Evolutionary conservation across 2,329 filamentous ascomycete species (phyloP).

Genomic region (Lasiodiplodia hormozganensis): DNA sequence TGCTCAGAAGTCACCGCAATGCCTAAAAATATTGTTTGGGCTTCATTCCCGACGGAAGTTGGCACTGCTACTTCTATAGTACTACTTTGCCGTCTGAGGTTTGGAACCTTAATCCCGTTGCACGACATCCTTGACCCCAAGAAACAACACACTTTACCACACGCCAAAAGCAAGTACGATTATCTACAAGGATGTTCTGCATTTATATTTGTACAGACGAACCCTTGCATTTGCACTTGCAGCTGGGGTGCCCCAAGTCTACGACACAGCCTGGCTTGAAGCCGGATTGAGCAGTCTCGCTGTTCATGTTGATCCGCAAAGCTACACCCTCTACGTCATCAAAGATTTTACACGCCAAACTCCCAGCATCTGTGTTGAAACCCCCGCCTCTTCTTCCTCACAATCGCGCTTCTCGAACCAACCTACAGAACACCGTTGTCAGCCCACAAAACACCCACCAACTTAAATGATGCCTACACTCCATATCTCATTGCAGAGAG

Average conservation of each 20-base stretch:
- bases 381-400: conserved; percentile 32
- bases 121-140: neutral
- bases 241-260: conserved; percentile 31
- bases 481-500: conserved; percentile 26
- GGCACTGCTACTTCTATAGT: conserved; percentile 27
- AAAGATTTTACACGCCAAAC: conserved; percentile 7
- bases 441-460: conserved; percentile 19
- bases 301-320: neutral
- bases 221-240: conserved; percentile 31
- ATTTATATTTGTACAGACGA: conserved; percentile 7
- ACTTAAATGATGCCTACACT: conserved; percentile 29
- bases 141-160: neutral
- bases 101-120: neutral
- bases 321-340: neutral
- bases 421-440: conserved; percentile 28
- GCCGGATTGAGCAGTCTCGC: conserved; percentile 25
- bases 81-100: neutral
- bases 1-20: neutral
- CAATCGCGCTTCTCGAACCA: conserved; percentile 33
- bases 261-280: conserved; percentile 32
- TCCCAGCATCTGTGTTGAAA: conserved; percentile 25
- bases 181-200: too few species aligned
- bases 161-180: neutral
- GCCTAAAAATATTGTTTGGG: conserved; percentile 13
- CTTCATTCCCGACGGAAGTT: conserved; percentile 7